phyloP scores from a whole-genome alignment of 31 red algal genomes.

The Endocladia muricata region DNA sequence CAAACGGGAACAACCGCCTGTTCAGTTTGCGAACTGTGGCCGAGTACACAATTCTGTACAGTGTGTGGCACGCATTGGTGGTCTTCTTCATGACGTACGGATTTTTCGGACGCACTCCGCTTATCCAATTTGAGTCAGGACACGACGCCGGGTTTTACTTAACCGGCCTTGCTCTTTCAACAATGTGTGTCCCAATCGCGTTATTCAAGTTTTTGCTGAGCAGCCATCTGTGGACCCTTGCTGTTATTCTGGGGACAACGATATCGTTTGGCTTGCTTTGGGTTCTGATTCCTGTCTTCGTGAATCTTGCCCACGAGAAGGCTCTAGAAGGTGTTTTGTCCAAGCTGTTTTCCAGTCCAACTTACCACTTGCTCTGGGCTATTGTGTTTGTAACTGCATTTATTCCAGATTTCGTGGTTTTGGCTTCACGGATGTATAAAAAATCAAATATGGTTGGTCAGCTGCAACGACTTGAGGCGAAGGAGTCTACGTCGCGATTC shows the following conservation, averaged over 20 bases:
- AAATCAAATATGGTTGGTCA: constrained; percentile 18
- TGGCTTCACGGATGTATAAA: constrained; percentile 23
- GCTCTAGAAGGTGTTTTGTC: constrained; percentile 68
- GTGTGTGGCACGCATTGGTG: constrained; percentile 72
- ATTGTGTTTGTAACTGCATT: constrained; percentile 68
- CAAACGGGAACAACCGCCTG: constrained; percentile 53
- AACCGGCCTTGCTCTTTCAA: constrained; percentile 46
- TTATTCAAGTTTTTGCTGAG: constrained; percentile 71
- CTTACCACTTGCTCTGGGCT: constrained; percentile 60
- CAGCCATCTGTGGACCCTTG: constrained; percentile 43
- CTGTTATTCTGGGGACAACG: constrained; percentile 29
- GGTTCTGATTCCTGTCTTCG: constrained; percentile 44
- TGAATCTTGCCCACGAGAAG: constrained; percentile 21
- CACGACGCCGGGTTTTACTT: constrained; percentile 59
- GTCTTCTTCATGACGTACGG: constrained; percentile 62
- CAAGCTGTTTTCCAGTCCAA: constrained; percentile 34
- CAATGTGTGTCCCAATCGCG: constrained; percentile 54
- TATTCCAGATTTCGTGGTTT: constrained; percentile 55
- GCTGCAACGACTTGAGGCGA: constrained; percentile 19
- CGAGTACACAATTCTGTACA: constrained; percentile 70
- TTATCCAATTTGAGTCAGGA: constrained; percentile 49
- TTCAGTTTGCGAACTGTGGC: constrained; percentile 71
- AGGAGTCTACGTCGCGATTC: background rate
- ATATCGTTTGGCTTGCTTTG: constrained; percentile 61
- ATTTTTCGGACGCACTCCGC: constrained; percentile 26